Percentiles rank a stretch among this genome's conserved stretches.
phyloP scores from a whole-genome alignment of 768 basidiomycete species.

The Plicaturopsis crispa region DNA sequence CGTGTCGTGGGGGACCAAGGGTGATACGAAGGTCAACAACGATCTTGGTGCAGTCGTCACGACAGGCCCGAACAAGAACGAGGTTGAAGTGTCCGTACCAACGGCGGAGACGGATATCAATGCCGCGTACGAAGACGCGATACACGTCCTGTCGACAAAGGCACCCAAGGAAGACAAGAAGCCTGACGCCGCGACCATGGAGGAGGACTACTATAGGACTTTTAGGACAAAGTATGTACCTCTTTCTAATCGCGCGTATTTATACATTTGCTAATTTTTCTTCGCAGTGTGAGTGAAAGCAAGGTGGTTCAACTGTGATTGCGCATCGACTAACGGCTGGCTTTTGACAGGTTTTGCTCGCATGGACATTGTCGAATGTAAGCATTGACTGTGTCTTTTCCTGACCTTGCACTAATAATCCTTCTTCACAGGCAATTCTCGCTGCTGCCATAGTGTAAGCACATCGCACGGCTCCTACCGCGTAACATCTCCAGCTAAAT shows the following conservation, averaged over 20 bases:
- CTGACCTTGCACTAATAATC: constrained; percentile 8
- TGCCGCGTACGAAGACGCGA: constrained; percentile 85
- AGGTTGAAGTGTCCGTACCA: constrained; percentile 83
- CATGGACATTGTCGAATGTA: constrained; percentile 87
- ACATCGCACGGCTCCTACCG: no score
- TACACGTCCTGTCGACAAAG: constrained; percentile 72
- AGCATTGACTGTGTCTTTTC: constrained; percentile 15
- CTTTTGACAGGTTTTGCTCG: constrained; percentile 73
- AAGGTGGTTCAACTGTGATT: constrained; percentile 2
- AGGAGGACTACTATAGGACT: constrained; percentile 83
- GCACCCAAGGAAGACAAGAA: constrained; percentile 64
- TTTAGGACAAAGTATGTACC: constrained; percentile 77
- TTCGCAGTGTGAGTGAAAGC: constrained; percentile 20
- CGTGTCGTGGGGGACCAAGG: constrained; percentile 95
- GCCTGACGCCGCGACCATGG: constrained; percentile 50
- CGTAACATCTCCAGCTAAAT: no score
- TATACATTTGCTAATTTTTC: constrained; percentile 9
- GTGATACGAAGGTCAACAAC: constrained; percentile 77
- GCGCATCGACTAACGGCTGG: no score
- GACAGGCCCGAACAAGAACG: constrained; percentile 58
- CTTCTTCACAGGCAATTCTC: constrained; percentile 44
- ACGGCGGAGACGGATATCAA: constrained; percentile 86
- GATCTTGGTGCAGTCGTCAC: constrained; percentile 85
- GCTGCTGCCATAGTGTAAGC: constrained; percentile 70
- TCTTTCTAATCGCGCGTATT: not conserved